These are phyloP conservation scores for Quercus gilva DNA, from an alignment of 306 rosid genomes.

Conservation along the genomic window DNA sequence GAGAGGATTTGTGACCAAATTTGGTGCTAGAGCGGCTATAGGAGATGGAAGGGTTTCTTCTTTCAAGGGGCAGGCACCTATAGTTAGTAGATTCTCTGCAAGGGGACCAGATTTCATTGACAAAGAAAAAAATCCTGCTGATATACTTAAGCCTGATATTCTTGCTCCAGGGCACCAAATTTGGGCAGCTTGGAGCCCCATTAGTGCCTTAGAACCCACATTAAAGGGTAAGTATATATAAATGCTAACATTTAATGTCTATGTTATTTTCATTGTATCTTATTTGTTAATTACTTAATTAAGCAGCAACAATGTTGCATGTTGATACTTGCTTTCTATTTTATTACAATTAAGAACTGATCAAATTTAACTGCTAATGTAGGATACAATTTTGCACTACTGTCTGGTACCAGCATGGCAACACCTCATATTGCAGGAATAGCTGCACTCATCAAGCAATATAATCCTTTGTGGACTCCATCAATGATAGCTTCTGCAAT, in stretches of 20 bases:
- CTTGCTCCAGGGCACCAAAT: constrained; percentile 92
- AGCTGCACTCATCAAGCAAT: constrained; percentile 85
- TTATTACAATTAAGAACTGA: background rate
- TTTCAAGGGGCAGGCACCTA: constrained; percentile 53
- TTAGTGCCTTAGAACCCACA: constrained; percentile 59
- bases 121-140: constrained; percentile 33
- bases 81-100: constrained; percentile 80
- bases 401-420: constrained; percentile 96
- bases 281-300: background rate
- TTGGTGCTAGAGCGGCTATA: constrained; percentile 46
- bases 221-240: constrained; percentile 38
- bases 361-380: background rate
- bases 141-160: constrained; percentile 88
- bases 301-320: background rate
- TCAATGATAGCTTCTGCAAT: constrained; percentile 86
- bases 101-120: constrained; percentile 84
- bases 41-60: constrained; percentile 78
- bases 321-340: background rate
- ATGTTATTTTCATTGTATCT: background rate
- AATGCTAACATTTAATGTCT: background rate
- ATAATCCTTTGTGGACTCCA: constrained; percentile 82
- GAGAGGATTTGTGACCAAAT: constrained; percentile 40
- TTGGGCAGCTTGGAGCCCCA: constrained; percentile 94
- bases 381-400: constrained; percentile 64
- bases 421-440: constrained; percentile 86